Conservation (phyloP, 345 rosid genomes). For the Eucalyptus albens region DNA sequence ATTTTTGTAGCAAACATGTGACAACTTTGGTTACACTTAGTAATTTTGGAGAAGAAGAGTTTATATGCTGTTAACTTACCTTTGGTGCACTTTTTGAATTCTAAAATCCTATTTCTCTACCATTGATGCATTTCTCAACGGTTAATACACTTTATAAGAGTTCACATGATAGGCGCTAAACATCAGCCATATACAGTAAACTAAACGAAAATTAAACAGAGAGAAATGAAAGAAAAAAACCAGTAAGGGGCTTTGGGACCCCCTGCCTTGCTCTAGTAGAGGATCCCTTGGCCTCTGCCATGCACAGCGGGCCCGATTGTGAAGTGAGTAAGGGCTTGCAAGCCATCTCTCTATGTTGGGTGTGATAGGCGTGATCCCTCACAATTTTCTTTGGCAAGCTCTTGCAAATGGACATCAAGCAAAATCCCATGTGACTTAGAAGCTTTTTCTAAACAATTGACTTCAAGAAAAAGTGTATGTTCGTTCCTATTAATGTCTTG, state of each 20-base stretch:
- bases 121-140: no score
- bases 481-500: not conserved
- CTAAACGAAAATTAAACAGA: not conserved
- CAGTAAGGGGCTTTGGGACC: not conserved
- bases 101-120: not conserved
- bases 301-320: accelerated
- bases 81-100: not conserved
- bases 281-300: not conserved
- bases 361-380: accelerated
- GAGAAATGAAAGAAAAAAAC: not conserved
- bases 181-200: not conserved
- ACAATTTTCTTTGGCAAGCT: not conserved
- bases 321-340: not conserved
- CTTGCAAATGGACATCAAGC: not conserved
- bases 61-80: no score
- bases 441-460: no score
- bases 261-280: accelerated
- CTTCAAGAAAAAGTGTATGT: not conserved
- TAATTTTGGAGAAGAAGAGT: not conserved
- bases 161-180: accelerated
- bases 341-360: not conserved
- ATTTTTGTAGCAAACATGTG: not conserved
- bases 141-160: not conserved
- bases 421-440: not conserved
- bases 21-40: not conserved